Percentiles rank a stretch among this genome's conserved stretches.
Conservation (phyloP, 2,329 filamentous ascomycete genomes). For the Leptosphaerulina australis region DNA sequence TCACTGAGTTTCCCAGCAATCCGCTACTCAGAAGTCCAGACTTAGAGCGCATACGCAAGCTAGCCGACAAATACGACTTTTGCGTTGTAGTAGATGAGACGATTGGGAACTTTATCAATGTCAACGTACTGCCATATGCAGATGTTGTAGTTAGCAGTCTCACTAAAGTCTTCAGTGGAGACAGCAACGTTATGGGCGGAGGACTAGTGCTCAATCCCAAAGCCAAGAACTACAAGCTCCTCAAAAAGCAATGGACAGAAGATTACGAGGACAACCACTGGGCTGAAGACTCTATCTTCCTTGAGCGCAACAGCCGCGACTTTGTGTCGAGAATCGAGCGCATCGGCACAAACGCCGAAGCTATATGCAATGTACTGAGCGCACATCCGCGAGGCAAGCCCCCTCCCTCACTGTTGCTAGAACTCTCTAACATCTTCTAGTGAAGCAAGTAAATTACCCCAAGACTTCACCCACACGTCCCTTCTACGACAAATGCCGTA, state of each 20-base stretch:
- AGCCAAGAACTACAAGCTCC: conserved; percentile 68
- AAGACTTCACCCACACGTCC: conserved; percentile 72
- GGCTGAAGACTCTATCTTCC: conserved; percentile 90
- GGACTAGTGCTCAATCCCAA: conserved; percentile 70
- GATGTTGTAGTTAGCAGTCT: conserved; percentile 94
- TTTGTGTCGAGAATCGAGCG: conserved; percentile 82
- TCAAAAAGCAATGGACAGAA: conserved; percentile 69
- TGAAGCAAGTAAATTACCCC: conserved; percentile 83
- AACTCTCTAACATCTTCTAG: too few species aligned
- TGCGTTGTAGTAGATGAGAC: conserved; percentile 94
- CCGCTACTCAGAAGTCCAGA: conserved; percentile 86
- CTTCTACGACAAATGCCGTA: conserved; percentile 79
- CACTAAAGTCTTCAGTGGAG: conserved; percentile 96
- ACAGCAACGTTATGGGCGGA: conserved; percentile 98
- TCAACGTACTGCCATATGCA: conserved; percentile 86
- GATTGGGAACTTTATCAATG: conserved; percentile 93
- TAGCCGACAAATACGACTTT: conserved; percentile 87
- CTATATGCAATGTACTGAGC: conserved; percentile 74
- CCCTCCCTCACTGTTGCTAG: too few species aligned
- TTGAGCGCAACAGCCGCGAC: conserved; percentile 95
- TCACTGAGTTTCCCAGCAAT: conserved; percentile 95
- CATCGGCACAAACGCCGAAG: conserved; percentile 84
- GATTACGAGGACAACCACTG: conserved; percentile 91
- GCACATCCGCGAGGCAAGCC: conserved; percentile 71
- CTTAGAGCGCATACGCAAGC: conserved; percentile 74